phyloP scores from a whole-genome alignment of 129 eudicot genomes.

The Flaveria bidentis region DNA sequence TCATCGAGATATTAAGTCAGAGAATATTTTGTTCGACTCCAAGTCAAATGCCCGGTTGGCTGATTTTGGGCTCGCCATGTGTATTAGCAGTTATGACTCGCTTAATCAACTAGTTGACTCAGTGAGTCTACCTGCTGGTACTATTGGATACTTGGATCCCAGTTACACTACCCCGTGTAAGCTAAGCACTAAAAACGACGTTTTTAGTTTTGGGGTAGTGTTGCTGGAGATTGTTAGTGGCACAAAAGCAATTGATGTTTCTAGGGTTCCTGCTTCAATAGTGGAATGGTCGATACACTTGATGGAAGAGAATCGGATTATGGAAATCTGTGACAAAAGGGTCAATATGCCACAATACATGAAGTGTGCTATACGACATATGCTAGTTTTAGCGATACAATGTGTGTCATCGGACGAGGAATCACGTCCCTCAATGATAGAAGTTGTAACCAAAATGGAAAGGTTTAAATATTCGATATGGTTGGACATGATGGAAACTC shows the following conservation, averaged over 20 bases:
- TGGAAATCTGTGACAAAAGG: constrained; percentile 55
- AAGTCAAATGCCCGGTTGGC: constrained; percentile 55
- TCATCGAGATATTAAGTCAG: constrained; percentile 69
- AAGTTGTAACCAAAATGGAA: constrained; percentile 47
- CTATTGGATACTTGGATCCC: constrained; percentile 82
- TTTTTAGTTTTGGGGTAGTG: constrained; percentile 72
- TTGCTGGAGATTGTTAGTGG: constrained; percentile 68
- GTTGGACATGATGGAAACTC: constrained; percentile 31
- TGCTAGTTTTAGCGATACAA: constrained; percentile 49
- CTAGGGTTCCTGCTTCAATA: constrained; percentile 49
- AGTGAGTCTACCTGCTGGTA: constrained; percentile 61
- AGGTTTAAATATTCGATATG: constrained; percentile 34
- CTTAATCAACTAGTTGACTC: constrained; percentile 34
- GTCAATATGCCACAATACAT: constrained; percentile 44
- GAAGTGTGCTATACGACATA: constrained; percentile 36
- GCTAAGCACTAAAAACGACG: constrained; percentile 63
- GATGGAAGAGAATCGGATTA: constrained; percentile 19
- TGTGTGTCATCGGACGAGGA: constrained; percentile 48
- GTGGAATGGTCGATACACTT: constrained; percentile 61
- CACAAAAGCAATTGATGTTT: constrained; percentile 58
- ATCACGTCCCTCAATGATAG: constrained; percentile 57
- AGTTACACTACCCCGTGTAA: constrained; percentile 62
- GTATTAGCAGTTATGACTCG: constrained; percentile 18
- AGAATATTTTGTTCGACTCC: constrained; percentile 65
- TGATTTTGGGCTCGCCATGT: constrained; percentile 62